phyloP scores from a whole-genome alignment of 495 filamentous ascomycete genomes.

The Neurospora sp. region DNA sequence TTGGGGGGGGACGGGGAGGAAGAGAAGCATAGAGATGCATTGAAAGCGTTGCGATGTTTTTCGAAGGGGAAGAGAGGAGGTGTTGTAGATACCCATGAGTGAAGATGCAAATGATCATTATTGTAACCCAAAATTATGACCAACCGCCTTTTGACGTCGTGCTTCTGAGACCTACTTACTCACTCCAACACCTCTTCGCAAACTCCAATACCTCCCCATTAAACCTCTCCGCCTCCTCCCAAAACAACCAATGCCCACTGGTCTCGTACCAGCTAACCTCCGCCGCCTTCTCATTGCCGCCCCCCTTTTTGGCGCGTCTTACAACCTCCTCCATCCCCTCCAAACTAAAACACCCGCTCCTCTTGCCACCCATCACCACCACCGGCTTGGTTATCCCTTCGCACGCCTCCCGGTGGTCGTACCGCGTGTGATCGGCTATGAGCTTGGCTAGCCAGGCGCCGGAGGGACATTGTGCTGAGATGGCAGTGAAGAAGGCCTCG shows the following conservation, averaged over 20 bases:
- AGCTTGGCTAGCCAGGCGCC: slow-evolving; percentile 31
- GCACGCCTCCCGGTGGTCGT: slow-evolving; percentile 37
- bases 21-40: not conserved
- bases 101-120: not conserved
- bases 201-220: slow-evolving; percentile 28
- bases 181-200: slow-evolving; percentile 2
- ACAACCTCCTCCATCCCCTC: slow-evolving; percentile 32
- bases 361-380: slow-evolving; percentile 29
- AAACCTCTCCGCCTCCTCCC: slow-evolving; percentile 34
- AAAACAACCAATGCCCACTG: slow-evolving; percentile 39
- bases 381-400: slow-evolving; percentile 19
- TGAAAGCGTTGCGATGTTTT: not conserved
- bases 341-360: slow-evolving; percentile 35
- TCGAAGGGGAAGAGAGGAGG: not conserved
- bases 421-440: slow-evolving; percentile 36
- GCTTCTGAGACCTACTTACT: not conserved
- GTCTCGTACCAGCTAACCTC: slow-evolving; percentile 23
- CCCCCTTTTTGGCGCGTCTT: slow-evolving; percentile 9
- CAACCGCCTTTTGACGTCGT: not conserved
- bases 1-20: not conserved
- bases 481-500: slow-evolving; percentile 22
- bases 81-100: not conserved
- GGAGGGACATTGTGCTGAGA: slow-evolving; percentile 16
- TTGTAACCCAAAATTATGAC: not conserved
- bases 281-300: slow-evolving; percentile 9